Evolutionary conservation across 2,329 filamentous ascomycete species (phyloP).

Genomic region (Sarocladiaceae sp.): DNA sequence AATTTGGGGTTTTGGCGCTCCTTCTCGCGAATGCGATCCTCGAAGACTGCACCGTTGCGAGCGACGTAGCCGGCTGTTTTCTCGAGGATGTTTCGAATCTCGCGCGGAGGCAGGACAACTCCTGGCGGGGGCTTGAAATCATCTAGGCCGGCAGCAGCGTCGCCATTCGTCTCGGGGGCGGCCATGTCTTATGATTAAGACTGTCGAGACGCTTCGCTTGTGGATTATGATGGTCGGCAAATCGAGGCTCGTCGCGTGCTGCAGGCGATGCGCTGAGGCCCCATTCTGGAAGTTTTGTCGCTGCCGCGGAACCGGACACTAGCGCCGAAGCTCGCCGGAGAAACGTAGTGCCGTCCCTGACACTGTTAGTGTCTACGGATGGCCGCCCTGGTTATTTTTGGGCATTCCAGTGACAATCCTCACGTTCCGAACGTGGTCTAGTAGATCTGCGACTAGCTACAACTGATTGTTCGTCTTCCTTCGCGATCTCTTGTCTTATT

Average conservation of each 20-base stretch:
- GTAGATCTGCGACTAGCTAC: too few species aligned
- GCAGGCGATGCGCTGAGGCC: not conserved
- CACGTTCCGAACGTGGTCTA: not conserved
- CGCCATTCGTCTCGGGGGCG: constrained; percentile 39
- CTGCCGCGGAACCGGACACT: constrained; percentile 3
- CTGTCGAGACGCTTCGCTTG: constrained; percentile 11
- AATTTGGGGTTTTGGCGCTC: constrained; percentile 85
- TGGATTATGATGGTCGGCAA: not conserved
- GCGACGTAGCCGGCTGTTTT: constrained; percentile 93
- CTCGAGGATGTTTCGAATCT: constrained; percentile 80
- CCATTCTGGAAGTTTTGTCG: constrained; percentile 8
- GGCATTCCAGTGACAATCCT: not conserved
- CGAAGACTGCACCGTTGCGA: constrained; percentile 63
- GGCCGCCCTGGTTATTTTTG: constrained; percentile 5
- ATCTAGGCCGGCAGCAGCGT: constrained; percentile 51
- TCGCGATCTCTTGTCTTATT: too few species aligned
- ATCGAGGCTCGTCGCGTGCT: not conserved
- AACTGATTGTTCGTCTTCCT: too few species aligned
- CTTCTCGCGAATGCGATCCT: constrained; percentile 82
- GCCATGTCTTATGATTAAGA: constrained; percentile 24
- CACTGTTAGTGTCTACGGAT: not conserved
- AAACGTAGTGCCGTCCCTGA: not conserved
- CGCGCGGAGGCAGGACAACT: constrained; percentile 83
- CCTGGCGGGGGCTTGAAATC: constrained; percentile 75
- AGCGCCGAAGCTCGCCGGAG: not conserved